A percentile compares a stretch with the other conserved stretches of the same genome.
Evolutionary conservation across 805 yeast species (phyloP).

Genomic region (Starmerella floris): DNA sequence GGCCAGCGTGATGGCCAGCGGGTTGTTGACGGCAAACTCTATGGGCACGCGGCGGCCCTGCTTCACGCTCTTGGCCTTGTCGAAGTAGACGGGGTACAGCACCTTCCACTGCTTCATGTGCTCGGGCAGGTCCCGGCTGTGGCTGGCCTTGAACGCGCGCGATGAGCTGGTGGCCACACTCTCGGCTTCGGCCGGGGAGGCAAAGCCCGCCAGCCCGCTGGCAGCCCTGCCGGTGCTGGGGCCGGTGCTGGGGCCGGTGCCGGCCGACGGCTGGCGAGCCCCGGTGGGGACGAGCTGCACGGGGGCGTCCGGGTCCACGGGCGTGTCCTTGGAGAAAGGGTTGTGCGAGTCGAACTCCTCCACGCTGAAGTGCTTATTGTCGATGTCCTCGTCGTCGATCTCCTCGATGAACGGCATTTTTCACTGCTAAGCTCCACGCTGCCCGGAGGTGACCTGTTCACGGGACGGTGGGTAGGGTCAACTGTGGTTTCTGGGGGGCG

Average conservation of each 20-base stretch:
- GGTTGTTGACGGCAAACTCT: slow-evolving; percentile 66
- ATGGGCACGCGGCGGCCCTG: slow-evolving; percentile 73
- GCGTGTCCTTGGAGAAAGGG: slow-evolving; percentile 26
- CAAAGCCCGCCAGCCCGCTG: neutral
- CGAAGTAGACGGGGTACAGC: slow-evolving; percentile 88
- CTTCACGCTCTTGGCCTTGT: slow-evolving; percentile 53
- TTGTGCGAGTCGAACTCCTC: slow-evolving; percentile 67
- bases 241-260: neutral
- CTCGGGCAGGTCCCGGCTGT: slow-evolving; percentile 32
- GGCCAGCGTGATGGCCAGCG: slow-evolving; percentile 67
- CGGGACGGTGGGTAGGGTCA: no score
- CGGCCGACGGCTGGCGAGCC: slow-evolving; percentile 18
- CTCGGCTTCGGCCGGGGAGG: neutral
- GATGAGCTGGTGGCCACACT: neutral
- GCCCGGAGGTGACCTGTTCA: no score
- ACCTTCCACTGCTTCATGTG: slow-evolving; percentile 53
- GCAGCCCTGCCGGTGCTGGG: slow-evolving; percentile 6
- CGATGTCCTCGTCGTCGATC: slow-evolving; percentile 57
- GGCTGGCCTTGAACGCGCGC: slow-evolving; percentile 10
- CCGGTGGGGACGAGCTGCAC: slow-evolving; percentile 17
- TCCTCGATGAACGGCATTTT: slow-evolving; percentile 30
- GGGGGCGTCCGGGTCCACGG: slow-evolving; percentile 20
- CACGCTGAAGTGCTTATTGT: slow-evolving; percentile 83
- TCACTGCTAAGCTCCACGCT: no score
- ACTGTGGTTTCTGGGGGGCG: no score